Conservation (phyloP, 1,284 basidiomycete species). For the Grifola frondosa region DNA sequence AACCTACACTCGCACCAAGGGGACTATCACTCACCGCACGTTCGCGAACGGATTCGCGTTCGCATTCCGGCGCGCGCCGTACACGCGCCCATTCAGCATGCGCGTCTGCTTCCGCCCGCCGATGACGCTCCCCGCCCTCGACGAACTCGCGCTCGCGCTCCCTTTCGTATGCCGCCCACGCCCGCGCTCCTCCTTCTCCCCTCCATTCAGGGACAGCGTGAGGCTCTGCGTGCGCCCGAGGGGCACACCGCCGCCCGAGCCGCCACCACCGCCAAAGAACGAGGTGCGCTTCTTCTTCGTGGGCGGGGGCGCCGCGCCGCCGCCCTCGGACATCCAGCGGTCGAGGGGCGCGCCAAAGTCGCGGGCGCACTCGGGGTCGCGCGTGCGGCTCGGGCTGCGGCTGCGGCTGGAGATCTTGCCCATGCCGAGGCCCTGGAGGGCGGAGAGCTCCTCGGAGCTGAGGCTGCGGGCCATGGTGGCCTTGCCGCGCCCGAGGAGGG, state of each 20-base stretch:
- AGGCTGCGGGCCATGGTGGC: slow-evolving; percentile 14
- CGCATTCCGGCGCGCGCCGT: slow-evolving; percentile 50
- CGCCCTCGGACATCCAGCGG: slow-evolving; percentile 24
- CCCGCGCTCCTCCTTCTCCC: slow-evolving; percentile 19
- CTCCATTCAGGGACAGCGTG: slow-evolving; percentile 16
- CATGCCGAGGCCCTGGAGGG: slow-evolving; percentile 5
- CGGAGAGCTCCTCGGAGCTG: slow-evolving; percentile 20
- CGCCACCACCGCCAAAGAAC: slow-evolving; percentile 11
- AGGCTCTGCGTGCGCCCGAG: slow-evolving; percentile 22
- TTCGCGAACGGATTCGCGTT: slow-evolving; percentile 34
- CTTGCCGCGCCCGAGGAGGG: slow-evolving; percentile 20
- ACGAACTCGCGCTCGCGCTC: slow-evolving; percentile 10
- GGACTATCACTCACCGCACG: slow-evolving; percentile 29
- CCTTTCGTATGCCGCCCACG: slow-evolving; percentile 18
- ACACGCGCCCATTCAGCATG: slow-evolving; percentile 79
- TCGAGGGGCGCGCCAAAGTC: slow-evolving; percentile 24
- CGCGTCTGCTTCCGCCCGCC: slow-evolving; percentile 31
- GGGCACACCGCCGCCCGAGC: slow-evolving; percentile 15
- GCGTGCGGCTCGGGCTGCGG: slow-evolving; percentile 14
- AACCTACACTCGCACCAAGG: too few species aligned
- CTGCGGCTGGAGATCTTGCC: slow-evolving; percentile 15
- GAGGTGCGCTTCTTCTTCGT: slow-evolving; percentile 17
- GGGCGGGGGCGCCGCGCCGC: slow-evolving; percentile 8
- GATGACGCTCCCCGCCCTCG: slow-evolving; percentile 10
- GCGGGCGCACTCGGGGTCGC: slow-evolving; percentile 6